Conservation (phyloP, 2,329 filamentous ascomycete species). For the Diaporthe ilicicola region DNA sequence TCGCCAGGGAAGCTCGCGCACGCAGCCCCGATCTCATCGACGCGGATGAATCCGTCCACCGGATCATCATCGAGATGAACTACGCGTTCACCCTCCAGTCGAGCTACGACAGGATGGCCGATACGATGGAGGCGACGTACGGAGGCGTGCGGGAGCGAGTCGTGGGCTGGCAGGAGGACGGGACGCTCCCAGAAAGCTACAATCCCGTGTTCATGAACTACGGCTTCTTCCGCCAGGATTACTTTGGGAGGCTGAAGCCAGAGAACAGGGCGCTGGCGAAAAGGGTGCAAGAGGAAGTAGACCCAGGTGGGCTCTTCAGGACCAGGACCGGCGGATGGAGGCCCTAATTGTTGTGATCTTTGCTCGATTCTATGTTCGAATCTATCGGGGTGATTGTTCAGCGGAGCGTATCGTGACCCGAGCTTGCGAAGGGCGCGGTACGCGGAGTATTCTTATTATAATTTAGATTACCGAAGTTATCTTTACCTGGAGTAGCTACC, state of each 20-base stretch:
- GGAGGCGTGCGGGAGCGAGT: background rate
- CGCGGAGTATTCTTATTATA: too few species aligned
- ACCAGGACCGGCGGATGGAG: conserved; percentile 6
- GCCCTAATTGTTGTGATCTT: background rate
- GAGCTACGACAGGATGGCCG: background rate
- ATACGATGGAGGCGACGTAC: conserved; percentile 13
- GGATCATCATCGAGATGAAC: conserved; percentile 16
- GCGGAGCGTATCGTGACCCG: too few species aligned
- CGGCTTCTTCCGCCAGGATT: conserved; percentile 13
- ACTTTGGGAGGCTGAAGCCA: conserved; percentile 16
- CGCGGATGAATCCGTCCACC: background rate
- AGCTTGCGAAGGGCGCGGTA: too few species aligned
- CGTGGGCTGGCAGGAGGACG: background rate
- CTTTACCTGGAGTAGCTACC: too few species aligned
- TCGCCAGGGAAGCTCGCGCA: conserved; percentile 9
- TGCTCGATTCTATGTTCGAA: background rate
- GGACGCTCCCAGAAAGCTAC: background rate
- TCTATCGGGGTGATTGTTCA: background rate
- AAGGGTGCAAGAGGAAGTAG: conserved; percentile 1
- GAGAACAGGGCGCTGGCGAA: conserved; percentile 14
- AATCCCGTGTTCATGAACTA: conserved; percentile 14
- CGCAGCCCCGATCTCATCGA: conserved; percentile 13
- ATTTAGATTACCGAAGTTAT: too few species aligned
- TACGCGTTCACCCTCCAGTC: conserved; percentile 2
- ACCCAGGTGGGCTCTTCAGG: background rate